Evolutionary conservation across 805 yeast species (phyloP), one percentile per base, ranked within the genome.

Genomic region (Naumovozyma baii): DNA sequence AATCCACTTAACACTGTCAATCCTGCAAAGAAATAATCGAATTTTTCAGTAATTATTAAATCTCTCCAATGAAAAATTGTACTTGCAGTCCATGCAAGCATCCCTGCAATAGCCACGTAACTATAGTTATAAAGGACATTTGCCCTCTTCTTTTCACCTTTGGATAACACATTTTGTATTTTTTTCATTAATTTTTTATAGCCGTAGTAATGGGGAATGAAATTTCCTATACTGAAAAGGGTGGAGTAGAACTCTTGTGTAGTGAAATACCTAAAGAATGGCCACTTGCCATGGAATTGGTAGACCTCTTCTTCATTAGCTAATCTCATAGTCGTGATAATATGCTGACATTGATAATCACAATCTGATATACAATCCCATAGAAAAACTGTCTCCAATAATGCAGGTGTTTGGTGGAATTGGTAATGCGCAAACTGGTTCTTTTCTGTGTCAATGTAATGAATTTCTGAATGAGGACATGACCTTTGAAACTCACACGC

Each of bases 281-380:
- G 97, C 98, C 98, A 92, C 64, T 92, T 92, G 0, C 98, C 98
- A 60, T 92, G 96, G 63, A 85, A 92, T 59, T 92, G 98, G 31
- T 71, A 70, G 0, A 85, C 64, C 40, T 76, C 79, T 43, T 72
- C 68, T n/a, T 70, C 67, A 2, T 61, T 47, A 0, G 41, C 47
- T 13, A 64, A 61, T 17, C 95, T 67, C 30, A 72, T 64, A 2
- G 54, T 52, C 0, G 95, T 87, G 34, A 90, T 66, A 7, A 75
- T 56, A 40, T 86, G 78, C 59, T 92, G 97, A 59, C 98, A 92
- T 50, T 78, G 82, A 60, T 92, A 92, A 62, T 92, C 97, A 62
- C 98, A 92, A 54, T 92, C 79, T 20, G 78, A 72, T 2, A 62
- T 62, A 55, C 95, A 85, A 41, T 74, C 73, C 96, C 96, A 87